Evolutionary conservation across 176 grass and related monocot genomes (phyloP).

Genomic region (Oryza meridionalis): DNA sequence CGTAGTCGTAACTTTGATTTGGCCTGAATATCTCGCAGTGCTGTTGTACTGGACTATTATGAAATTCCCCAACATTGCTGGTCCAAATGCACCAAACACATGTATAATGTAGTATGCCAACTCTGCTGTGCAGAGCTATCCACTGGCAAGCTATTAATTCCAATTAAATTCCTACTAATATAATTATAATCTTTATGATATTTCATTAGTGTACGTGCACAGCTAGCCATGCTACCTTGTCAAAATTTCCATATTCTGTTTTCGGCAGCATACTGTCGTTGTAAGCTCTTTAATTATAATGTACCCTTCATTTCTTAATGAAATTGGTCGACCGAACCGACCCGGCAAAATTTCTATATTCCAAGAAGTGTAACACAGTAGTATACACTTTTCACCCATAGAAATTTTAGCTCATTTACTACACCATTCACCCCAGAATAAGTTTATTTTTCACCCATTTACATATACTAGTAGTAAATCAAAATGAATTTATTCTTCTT

Average conservation of each 20-base stretch:
- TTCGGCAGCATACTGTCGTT: too few species aligned
- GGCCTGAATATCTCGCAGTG: background rate
- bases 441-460: too few species aligned
- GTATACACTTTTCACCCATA: background rate
- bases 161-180: background rate
- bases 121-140: constrained; percentile 41
- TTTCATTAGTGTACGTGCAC: background rate
- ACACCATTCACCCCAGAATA: too few species aligned
- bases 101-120: constrained; percentile 32
- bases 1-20: background rate
- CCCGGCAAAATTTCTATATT: background rate
- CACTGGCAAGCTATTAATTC: constrained; percentile 10
- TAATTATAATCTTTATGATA: background rate
- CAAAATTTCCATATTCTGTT: background rate
- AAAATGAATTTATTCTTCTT: too few species aligned
- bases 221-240: background rate
- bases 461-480: too few species aligned
- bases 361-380: background rate
- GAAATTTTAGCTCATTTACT: background rate
- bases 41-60: background rate
- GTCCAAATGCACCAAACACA: constrained; percentile 41
- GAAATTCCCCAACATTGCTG: constrained; percentile 16
- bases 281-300: too few species aligned
- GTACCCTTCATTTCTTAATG: too few species aligned
- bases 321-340: too few species aligned